Conservation (phyloP, 306 rosid genomes). For the Rubus parviflorus region DNA sequence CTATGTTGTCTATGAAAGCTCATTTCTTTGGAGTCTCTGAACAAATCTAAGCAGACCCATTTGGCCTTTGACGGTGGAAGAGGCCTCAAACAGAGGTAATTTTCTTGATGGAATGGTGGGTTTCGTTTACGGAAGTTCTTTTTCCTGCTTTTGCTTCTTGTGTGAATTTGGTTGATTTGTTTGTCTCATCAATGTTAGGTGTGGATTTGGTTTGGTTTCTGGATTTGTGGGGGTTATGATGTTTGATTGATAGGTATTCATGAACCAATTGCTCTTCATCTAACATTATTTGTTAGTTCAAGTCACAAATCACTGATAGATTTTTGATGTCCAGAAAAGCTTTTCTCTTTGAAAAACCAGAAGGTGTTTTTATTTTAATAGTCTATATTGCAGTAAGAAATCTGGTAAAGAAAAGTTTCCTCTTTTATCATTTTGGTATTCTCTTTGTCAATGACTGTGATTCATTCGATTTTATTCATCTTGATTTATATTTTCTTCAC, state of each 20-base stretch:
- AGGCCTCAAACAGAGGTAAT: constrained; percentile 43
- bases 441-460: too few relatives aligned
- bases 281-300: constrained; percentile 8
- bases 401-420: not conserved
- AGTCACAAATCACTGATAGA: constrained; percentile 32
- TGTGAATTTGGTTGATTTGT: constrained; percentile 36
- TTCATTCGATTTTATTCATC: not conserved
- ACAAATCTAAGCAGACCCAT: constrained; percentile 46
- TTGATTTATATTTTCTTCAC: not conserved
- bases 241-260: constrained; percentile 40
- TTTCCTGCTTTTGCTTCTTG: constrained; percentile 3
- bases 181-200: constrained; percentile 26
- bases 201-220: constrained; percentile 27
- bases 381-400: constrained; percentile 9
- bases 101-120: constrained; percentile 25
- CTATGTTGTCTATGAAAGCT: constrained; percentile 16
- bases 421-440: too few relatives aligned
- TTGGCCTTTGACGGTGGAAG: constrained; percentile 32
- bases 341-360: not conserved
- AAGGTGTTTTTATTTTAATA: constrained; percentile 4
- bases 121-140: constrained; percentile 26
- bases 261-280: constrained; percentile 31
- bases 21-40: constrained; percentile 20
- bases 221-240: constrained; percentile 29
- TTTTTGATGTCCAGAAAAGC: constrained; percentile 27